Evolutionary conservation across 192 early-diverging fungal genomes (phyloP), one percentile per base, ranked within the genome.

Genomic region (Oehlia diaphana): DNA sequence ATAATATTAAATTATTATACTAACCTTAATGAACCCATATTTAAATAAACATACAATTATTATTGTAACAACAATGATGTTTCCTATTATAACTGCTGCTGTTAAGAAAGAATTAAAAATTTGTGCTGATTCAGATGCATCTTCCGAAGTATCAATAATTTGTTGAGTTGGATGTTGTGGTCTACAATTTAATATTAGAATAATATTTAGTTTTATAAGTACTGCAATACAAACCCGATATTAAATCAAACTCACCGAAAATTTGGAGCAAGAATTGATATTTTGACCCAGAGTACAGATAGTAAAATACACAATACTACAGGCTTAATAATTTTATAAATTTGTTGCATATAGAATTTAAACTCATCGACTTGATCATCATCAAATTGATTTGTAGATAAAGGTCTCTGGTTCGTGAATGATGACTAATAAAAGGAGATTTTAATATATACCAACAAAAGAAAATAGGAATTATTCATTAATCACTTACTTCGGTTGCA

Each of bases 271-370:
- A 19, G 66, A 3, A 23, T 35, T 21, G 84, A 87, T n/a, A 94
- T 81, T 75, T 96, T 96, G 70, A 96, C 94, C 95, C 95, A 96
- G 42, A 96, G 83, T 58, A 96, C 92, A 42, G 90, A 89, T 19
- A 95, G 84, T n/a, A 90, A 76, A 77, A 96, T 93, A 70, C 94
- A 95, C 33, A 87, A 63, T 2, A 94, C 83, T 13, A 96, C 95
- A 14, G 95, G 95, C 73, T 93, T 92, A 74, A 95, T 91, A 70
- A 96, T 93, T 21, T 86, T 80, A 82, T 92, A 94, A n/a, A 96
- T 87, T 81, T 96, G 93, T 39, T 88, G 81, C 80, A 94, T 90
- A 82, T 95, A 96, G 81, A 90, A 96, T 79, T 88, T 91, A 62
- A 96, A 82, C 62, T 94, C 92, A 31, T 91, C 89, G 8, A 37